Evolutionary conservation across 441 rosid genomes (phyloP).

Genomic region (Kokia cookei): DNA sequence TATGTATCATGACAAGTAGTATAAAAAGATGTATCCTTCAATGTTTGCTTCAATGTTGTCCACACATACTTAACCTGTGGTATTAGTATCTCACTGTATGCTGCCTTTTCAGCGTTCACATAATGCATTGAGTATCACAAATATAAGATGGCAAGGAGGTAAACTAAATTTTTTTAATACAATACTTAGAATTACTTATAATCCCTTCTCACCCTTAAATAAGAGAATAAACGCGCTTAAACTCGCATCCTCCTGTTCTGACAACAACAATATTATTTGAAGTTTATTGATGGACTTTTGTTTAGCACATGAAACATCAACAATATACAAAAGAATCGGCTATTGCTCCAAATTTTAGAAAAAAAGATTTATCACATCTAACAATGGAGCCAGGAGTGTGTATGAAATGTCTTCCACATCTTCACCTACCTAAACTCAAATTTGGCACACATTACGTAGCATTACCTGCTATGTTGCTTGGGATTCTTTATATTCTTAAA

Average conservation of each 20-base stretch:
- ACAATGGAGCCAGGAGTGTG: background rate
- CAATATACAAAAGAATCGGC: no score
- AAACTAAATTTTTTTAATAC: background rate
- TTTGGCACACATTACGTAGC: background rate
- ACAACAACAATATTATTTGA: no score
- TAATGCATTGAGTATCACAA: slow-evolving; percentile 83
- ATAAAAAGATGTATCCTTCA: background rate
- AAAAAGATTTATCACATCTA: background rate
- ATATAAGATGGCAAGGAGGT: slow-evolving; percentile 98
- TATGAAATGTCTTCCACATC: background rate
- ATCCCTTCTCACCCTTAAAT: no score
- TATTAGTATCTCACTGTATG: slow-evolving; percentile 7
- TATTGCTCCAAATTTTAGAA: no score
- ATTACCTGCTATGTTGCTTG: background rate
- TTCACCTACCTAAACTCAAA: background rate
- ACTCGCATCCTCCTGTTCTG: no score
- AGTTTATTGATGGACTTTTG: no score
- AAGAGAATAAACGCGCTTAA: no score
- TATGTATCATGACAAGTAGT: no score
- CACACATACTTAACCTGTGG: background rate
- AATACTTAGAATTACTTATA: no score
- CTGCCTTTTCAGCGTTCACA: slow-evolving; percentile 75
- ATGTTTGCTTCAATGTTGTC: background rate
- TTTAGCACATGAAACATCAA: no score
- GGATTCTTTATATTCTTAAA: background rate